Percentiles rank a stretch among this genome's conserved stretches.
Evolutionary conservation across 2,329 filamentous ascomycete species (phyloP).

Genomic region (Claviceps maximensis): DNA sequence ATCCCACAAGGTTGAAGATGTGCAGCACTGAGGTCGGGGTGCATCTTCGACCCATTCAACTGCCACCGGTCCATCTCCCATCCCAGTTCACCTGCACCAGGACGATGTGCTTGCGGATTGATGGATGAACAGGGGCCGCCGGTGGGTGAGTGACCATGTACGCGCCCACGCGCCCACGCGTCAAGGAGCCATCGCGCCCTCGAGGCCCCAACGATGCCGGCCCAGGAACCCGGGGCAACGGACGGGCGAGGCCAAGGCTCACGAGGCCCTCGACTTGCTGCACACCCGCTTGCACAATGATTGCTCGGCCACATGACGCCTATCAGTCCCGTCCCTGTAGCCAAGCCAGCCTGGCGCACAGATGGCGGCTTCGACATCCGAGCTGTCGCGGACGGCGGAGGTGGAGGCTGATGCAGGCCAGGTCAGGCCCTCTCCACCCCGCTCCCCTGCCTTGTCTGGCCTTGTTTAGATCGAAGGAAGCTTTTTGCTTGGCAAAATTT

Average conservation of each 20-base stretch:
- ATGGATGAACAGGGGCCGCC: no score
- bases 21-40: no score
- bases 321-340: background rate
- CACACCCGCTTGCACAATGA: background rate
- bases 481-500: constrained; percentile 10
- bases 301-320: background rate
- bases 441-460: no score
- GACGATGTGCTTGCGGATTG: no score
- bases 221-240: background rate
- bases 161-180: no score
- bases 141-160: no score
- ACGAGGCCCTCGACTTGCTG: no score
- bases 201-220: background rate
- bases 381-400: background rate
- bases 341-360: background rate
- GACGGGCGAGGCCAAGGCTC: background rate
- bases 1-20: no score
- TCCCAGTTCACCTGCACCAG: no score
- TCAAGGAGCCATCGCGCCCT: no score
- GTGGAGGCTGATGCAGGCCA: background rate
- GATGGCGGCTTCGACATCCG: background rate
- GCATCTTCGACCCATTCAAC: background rate
- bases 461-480: constrained; percentile 1
- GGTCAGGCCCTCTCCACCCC: no score
- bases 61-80: no score